Percentiles rank a stretch among this genome's conserved stretches.
Conservation (phyloP, 2,329 filamentous ascomycete species). For the Botrytis paeoniae region DNA sequence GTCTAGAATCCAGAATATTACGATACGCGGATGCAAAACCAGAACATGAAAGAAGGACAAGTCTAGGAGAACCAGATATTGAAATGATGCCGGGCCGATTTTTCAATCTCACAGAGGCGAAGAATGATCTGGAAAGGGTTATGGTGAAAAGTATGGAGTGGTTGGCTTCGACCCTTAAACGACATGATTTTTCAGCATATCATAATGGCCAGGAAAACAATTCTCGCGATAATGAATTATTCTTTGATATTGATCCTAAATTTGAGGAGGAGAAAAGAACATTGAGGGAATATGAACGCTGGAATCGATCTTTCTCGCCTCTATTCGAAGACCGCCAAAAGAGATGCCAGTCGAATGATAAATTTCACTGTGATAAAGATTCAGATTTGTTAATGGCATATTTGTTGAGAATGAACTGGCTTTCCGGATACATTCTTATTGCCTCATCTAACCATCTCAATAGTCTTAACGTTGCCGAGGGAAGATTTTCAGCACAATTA, state of each 20-base stretch:
- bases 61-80: constrained; percentile 22
- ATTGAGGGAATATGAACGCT: constrained; percentile 30
- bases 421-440: constrained; percentile 14
- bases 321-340: constrained; percentile 16
- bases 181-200: constrained; percentile 26
- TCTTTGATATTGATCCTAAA: constrained; percentile 30
- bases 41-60: neutral
- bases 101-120: constrained; percentile 23
- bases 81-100: constrained; percentile 29
- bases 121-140: constrained; percentile 25
- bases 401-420: constrained; percentile 8
- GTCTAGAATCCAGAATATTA: neutral
- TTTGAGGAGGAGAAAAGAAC: constrained; percentile 27
- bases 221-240: constrained; percentile 18
- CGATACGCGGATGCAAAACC: neutral
- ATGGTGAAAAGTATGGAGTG: constrained; percentile 32
- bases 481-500: constrained; percentile 7
- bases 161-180: constrained; percentile 29
- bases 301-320: constrained; percentile 29
- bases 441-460: constrained; percentile 11
- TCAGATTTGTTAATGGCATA: constrained; percentile 9
- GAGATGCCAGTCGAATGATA: constrained; percentile 22
- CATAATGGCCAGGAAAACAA: neutral
- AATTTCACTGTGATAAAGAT: constrained; percentile 3
- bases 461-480: neutral